Base-by-base conservation (phyloP, 2,329 filamentous ascomycete species). In the Exophiala spinifera region DNA sequence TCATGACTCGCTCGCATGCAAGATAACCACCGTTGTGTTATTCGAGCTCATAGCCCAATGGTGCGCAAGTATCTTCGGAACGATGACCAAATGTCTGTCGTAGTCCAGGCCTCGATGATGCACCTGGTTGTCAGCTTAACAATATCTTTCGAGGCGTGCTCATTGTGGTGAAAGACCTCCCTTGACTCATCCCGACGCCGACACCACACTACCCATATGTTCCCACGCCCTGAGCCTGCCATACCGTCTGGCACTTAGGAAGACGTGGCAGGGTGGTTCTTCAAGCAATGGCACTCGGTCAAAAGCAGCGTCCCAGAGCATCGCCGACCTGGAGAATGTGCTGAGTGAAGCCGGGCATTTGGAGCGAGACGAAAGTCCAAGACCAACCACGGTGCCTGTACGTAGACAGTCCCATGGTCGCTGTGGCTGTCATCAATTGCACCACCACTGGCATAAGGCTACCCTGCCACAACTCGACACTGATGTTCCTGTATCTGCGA, bases 161-260 rank as follows among this genome's bases (percentile, higher is more conserved):
- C 44, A 55, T 28, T 11, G 19, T 25, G 34, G 33, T 11, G 43
- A 37, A 21, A 72, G 78, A 21, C 80, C 80, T 1, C 65, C 86
- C 37, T 74, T 88, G 7, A 79, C 81, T 49, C 84, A 87, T 67
- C 74, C 87, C 28, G 87, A 86, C 66, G 83, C 79, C 61, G 84
- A 87, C 69, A 85, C 82, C 3, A 82, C 79, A 19, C 87, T 84
- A 84, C 73, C 87, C 1, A 70, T 87, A n/a, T 82, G 84, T 72
- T 87, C 7, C 83, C 84, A 1, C 77, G 79, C 42, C 82, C 81
- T 4, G 63, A 70, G 0, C 68, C 70, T 25, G 70, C 70, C 2
- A 63, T 71, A 19, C 72, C 68, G 45, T 72, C 74, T 37, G 84
- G 84, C 2, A 75, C 79, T 0, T 84, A 87, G 67, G 79, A 74